Conservation (phyloP, 2,329 filamentous ascomycete genomes). For the Colletotrichum falcatum region DNA sequence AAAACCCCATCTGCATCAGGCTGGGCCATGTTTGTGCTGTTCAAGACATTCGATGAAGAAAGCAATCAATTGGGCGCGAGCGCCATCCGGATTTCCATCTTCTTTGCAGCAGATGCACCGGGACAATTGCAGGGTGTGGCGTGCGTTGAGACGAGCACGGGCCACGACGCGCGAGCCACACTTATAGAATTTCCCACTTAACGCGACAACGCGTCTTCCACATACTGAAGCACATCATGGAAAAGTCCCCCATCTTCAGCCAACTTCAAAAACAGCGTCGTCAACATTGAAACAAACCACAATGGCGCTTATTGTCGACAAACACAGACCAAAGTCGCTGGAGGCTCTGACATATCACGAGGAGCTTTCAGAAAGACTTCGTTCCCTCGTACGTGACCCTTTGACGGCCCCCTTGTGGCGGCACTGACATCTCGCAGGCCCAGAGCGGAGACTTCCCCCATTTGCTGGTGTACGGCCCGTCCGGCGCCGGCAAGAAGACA, state of each 20-base stretch:
- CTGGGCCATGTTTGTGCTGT: neutral
- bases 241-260: conserved; percentile 33
- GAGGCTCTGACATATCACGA: conserved; percentile 87
- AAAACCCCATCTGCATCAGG: neutral
- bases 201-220: conserved; percentile 52
- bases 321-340: conserved; percentile 78
- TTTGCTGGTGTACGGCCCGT: conserved; percentile 95
- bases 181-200: conserved; percentile 47
- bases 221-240: conserved; percentile 28
- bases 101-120: neutral
- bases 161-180: conserved; percentile 40
- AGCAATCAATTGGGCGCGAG: neutral
- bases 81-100: neutral
- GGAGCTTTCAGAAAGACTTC: conserved; percentile 87
- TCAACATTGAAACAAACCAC: conserved; percentile 39
- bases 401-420: neutral
- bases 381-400: conserved; percentile 76
- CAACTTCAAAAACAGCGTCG: conserved; percentile 22
- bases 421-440: conserved; percentile 68
- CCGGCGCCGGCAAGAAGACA: conserved; percentile 97
- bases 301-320: conserved; percentile 80
- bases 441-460: conserved; percentile 98
- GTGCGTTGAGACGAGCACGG: conserved; percentile 30
- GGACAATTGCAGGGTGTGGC: conserved; percentile 9
- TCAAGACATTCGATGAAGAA: neutral